Evolutionary conservation across 352 stramenopile species (phyloP).

Genomic region (Elongisporangium prolatum): DNA sequence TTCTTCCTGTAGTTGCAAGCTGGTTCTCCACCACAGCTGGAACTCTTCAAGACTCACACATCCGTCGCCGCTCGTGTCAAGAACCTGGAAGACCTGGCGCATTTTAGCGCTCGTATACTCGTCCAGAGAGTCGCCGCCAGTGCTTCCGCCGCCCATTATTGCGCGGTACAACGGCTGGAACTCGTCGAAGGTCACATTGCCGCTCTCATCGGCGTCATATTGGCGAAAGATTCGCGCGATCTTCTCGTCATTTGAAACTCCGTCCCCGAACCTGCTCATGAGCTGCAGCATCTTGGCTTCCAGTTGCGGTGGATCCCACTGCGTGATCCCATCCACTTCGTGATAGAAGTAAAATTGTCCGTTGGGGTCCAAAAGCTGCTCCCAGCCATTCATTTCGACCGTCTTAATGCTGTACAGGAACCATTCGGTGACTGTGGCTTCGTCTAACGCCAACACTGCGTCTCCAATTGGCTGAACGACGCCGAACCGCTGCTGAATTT

Average conservation of each 20-base stretch:
- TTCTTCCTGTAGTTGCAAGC: constrained; percentile 49
- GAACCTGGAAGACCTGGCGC: constrained; percentile 41
- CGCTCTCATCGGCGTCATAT: constrained; percentile 67
- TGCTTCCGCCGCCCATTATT: constrained; percentile 26
- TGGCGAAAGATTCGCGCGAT: constrained; percentile 63
- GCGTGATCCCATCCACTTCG: constrained; percentile 39
- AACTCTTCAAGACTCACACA: constrained; percentile 69
- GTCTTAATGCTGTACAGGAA: constrained; percentile 34
- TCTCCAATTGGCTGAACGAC: neutral
- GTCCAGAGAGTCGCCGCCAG: constrained; percentile 10
- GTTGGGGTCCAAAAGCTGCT: constrained; percentile 35
- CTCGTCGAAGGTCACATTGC: constrained; percentile 46
- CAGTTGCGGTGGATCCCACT: constrained; percentile 65
- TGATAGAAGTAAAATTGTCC: constrained; percentile 66
- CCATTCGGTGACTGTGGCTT: constrained; percentile 30
- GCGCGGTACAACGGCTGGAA: constrained; percentile 55
- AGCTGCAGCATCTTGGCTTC: constrained; percentile 43
- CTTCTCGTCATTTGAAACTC: constrained; percentile 27
- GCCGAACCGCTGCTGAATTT: constrained; percentile 22
- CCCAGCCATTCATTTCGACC: constrained; percentile 48
- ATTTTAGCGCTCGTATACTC: constrained; percentile 23
- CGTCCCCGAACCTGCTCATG: constrained; percentile 33
- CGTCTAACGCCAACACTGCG: constrained; percentile 8
- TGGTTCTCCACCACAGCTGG: constrained; percentile 70
- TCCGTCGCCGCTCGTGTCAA: constrained; percentile 65